phyloP scores from a whole-genome alignment of 108 stramenopile genomes.

The Stephanodiscus minutulus region DNA sequence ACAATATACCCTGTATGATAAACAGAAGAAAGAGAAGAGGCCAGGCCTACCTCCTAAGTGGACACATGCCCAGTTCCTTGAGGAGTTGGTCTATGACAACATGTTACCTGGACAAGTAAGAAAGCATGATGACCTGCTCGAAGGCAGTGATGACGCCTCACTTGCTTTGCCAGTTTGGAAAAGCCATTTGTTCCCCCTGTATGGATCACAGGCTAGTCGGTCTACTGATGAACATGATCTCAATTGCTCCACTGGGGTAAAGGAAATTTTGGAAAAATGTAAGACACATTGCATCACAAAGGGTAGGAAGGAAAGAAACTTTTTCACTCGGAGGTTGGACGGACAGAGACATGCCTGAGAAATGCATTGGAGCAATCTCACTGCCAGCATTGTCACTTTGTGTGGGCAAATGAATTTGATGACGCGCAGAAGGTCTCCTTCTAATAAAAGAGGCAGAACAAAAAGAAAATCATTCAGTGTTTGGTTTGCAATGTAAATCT shows the following conservation, averaged over 20 bases:
- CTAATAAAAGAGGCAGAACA: not conserved
- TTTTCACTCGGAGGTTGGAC: constrained; percentile 2
- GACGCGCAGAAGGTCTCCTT: not conserved
- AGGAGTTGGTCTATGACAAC: constrained; percentile 10
- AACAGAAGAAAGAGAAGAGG: constrained; percentile 1
- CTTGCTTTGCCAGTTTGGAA: too few relatives aligned
- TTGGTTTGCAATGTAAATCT: not conserved
- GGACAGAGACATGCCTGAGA: not conserved
- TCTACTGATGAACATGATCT: too few relatives aligned
- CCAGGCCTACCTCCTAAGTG: constrained; percentile 8
- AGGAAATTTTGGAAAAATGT: not conserved
- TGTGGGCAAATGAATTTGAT: not conserved
- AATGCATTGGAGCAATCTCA: not conserved
- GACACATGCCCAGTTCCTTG: constrained; percentile 11
- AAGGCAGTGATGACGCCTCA: too few relatives aligned
- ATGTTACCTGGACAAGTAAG: not conserved
- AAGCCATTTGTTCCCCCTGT: too few relatives aligned
- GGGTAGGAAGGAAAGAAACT: not conserved
- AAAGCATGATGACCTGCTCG: not conserved
- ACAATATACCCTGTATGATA: constrained; percentile 8
- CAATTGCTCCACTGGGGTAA: too few relatives aligned
- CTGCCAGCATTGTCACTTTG: constrained; percentile 3
- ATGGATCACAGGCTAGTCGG: too few relatives aligned
- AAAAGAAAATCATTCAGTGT: not conserved
- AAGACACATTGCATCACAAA: not conserved